Percentiles rank a stretch among this genome's conserved stretches.
Evolutionary conservation across 805 yeast genomes (phyloP).

Genomic region (Cyberlindnera petersonii): DNA sequence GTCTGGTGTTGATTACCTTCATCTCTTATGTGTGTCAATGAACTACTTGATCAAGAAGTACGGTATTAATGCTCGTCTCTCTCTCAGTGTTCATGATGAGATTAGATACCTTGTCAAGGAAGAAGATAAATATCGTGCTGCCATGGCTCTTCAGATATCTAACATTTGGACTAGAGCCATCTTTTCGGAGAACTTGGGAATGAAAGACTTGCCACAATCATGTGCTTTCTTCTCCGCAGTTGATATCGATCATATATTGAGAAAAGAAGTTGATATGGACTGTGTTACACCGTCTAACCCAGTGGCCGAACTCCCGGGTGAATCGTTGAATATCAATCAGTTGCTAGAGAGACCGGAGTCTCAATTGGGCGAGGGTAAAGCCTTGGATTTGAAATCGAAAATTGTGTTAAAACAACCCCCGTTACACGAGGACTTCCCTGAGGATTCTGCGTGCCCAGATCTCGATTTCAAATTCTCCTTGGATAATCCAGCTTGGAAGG

Average conservation of each 20-base stretch:
- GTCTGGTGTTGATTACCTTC: slow-evolving; percentile 95
- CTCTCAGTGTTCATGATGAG: slow-evolving; percentile 94
- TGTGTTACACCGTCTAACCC: slow-evolving; percentile 90
- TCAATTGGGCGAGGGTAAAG: slow-evolving; percentile 16
- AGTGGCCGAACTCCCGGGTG: slow-evolving; percentile 70
- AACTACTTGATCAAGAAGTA: slow-evolving; percentile 67
- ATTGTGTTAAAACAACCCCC: too few species aligned
- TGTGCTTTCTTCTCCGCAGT: slow-evolving; percentile 95
- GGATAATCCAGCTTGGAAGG: slow-evolving; percentile 15
- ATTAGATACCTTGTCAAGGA: slow-evolving; percentile 74
- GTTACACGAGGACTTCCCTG: slow-evolving; percentile 1
- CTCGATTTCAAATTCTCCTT: slow-evolving; percentile 5
- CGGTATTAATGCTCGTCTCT: slow-evolving; percentile 67
- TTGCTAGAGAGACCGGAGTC: slow-evolving; percentile 41
- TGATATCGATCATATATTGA: slow-evolving; percentile 80
- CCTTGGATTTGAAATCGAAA: slow-evolving; percentile 6
- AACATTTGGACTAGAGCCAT: slow-evolving; percentile 96
- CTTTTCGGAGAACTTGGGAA: slow-evolving; percentile 90
- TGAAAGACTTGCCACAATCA: slow-evolving; percentile 84
- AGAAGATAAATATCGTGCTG: slow-evolving; percentile 70
- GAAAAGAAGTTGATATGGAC: slow-evolving; percentile 90
- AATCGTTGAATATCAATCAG: slow-evolving; percentile 56
- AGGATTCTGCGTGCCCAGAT: neutral
- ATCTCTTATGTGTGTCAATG: slow-evolving; percentile 81
- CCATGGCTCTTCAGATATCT: slow-evolving; percentile 80